Evolutionary conservation across 2,329 filamentous ascomycete species (phyloP).

Genomic region (Xylaria sp.): DNA sequence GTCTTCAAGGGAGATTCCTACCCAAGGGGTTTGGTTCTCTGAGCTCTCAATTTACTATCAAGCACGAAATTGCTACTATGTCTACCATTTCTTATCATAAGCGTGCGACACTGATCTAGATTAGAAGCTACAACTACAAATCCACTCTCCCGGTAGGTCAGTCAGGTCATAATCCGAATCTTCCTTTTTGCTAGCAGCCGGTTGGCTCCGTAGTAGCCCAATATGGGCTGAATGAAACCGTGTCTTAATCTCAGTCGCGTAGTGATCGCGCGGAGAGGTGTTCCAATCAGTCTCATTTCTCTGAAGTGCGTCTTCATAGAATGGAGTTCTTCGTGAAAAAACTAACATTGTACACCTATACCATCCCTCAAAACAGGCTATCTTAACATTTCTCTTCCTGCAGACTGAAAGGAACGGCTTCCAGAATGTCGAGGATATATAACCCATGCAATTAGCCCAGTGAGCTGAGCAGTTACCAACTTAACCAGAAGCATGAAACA

Average conservation of each 20-base stretch:
- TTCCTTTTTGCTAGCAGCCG: conserved; percentile 14
- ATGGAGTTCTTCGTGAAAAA: too few species aligned
- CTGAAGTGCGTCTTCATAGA: too few species aligned
- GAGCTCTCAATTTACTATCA: neutral
- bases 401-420: too few species aligned
- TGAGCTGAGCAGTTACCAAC: neutral
- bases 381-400: neutral
- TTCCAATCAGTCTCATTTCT: too few species aligned
- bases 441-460: neutral
- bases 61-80: neutral
- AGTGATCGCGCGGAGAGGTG: conserved; percentile 27
- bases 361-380: neutral
- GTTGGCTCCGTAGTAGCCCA: conserved; percentile 40
- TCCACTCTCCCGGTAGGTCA: neutral
- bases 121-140: neutral
- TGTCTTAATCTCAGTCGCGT: conserved; percentile 38
- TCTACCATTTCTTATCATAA: neutral
- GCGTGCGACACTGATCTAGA: neutral
- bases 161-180: neutral
- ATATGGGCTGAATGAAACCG: conserved; percentile 40
- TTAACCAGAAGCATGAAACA: neutral
- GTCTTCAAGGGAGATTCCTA: neutral
- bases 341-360: neutral
- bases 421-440: neutral
- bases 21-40: neutral